Percentiles rank a stretch among this genome's conserved stretches.
Evolutionary conservation across 805 yeast genomes (phyloP).

Genomic region (Suhomyces emberorum): DNA sequence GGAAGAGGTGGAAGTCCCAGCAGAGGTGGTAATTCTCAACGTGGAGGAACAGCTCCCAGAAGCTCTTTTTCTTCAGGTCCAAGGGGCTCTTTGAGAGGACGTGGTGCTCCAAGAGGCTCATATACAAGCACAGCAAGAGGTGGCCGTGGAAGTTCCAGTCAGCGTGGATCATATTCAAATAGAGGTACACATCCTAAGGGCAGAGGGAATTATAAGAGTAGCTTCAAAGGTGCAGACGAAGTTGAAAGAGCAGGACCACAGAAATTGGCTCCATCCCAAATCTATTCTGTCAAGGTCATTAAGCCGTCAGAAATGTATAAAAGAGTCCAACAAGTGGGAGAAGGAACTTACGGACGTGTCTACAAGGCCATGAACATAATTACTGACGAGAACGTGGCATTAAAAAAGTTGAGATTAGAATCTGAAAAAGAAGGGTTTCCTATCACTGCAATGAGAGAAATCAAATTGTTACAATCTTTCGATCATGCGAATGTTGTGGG

Average conservation of each 20-base stretch:
- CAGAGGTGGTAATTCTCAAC: background rate
- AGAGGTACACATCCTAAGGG: constrained; percentile 1
- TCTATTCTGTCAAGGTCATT: constrained; percentile 28
- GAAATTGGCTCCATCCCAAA: constrained; percentile 18
- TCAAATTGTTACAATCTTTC: constrained; percentile 76
- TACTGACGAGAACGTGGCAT: constrained; percentile 75
- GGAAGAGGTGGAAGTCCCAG: constrained; percentile 1
- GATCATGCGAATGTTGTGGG: constrained; percentile 82
- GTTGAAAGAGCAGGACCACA: constrained; percentile 4
- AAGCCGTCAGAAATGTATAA: constrained; percentile 49
- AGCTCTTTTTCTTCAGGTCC: background rate
- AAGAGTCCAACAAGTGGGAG: constrained; percentile 89
- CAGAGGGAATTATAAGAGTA: constrained; percentile 1
- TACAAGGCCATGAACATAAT: constrained; percentile 75
- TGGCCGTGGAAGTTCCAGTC: constrained; percentile 7
- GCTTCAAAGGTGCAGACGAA: constrained; percentile 7
- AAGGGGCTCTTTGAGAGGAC: background rate
- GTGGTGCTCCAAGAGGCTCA: background rate
- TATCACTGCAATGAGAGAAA: constrained; percentile 90
- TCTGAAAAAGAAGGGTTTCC: constrained; percentile 94
- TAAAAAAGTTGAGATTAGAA: constrained; percentile 81
- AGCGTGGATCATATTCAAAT: constrained; percentile 1
- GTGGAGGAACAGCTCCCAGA: constrained; percentile 1
- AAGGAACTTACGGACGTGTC: constrained; percentile 97
- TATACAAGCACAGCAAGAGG: background rate